Evolutionary conservation across 495 filamentous ascomycete species (phyloP).

Genomic region (Jackrogersella minutella): DNA sequence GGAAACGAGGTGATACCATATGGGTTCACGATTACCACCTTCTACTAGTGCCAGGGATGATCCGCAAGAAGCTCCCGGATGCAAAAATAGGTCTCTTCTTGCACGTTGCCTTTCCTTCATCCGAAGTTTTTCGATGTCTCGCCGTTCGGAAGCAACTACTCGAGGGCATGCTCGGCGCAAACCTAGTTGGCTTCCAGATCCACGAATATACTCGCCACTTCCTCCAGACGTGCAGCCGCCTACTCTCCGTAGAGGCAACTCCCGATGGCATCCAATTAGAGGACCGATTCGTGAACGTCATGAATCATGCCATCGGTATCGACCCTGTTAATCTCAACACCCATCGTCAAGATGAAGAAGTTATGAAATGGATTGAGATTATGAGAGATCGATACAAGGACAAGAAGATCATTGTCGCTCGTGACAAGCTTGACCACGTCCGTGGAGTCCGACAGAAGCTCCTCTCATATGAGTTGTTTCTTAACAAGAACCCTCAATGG

Average conservation of each 20-base stretch:
- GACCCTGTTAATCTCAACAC: slow-evolving; percentile 77
- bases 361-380: slow-evolving; percentile 77
- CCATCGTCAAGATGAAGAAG: slow-evolving; percentile 75
- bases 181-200: slow-evolving; percentile 91
- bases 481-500: slow-evolving; percentile 92
- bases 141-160: slow-evolving; percentile 84
- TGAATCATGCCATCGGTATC: slow-evolving; percentile 79
- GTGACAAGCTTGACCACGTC: slow-evolving; percentile 91
- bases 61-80: slow-evolving; percentile 84
- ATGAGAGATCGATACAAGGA: slow-evolving; percentile 81
- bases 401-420: slow-evolving; percentile 87
- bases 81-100: slow-evolving; percentile 95
- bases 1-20: slow-evolving; percentile 88
- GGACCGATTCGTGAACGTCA: slow-evolving; percentile 88
- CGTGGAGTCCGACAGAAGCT: slow-evolving; percentile 92
- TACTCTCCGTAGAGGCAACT: slow-evolving; percentile 86
- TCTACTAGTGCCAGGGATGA: slow-evolving; percentile 88
- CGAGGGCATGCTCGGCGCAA: slow-evolving; percentile 89
- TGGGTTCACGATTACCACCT: slow-evolving; percentile 97
- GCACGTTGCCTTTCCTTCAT: slow-evolving; percentile 93
- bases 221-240: slow-evolving; percentile 88
- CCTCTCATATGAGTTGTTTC: slow-evolving; percentile 89
- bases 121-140: slow-evolving; percentile 91
- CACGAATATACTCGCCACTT: slow-evolving; percentile 93
- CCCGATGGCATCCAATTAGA: slow-evolving; percentile 89